Base-by-base conservation (phyloP, 345 rosid genomes). In the Populus deltoides region DNA sequence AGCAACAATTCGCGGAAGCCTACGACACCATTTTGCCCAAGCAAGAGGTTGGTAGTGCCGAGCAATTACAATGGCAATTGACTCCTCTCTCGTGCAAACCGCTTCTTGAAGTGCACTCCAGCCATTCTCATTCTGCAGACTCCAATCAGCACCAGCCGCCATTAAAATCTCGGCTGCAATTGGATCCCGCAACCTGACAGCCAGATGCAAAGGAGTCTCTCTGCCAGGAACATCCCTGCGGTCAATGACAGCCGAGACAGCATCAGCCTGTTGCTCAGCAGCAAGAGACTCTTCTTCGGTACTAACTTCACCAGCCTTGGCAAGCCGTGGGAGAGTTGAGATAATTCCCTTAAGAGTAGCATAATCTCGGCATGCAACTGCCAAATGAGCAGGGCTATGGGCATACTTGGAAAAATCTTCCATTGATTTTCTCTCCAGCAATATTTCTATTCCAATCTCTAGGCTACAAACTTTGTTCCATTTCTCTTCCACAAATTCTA, bases 71-170 rank as follows among this genome's bases (percentile, higher is more conserved):
- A 94, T 85, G 41, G 99, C 97, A 12, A 97, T 94, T 0, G 91
- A 83, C 79, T 97, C 99, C 85, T 97, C 99, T 74, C 97, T 88
- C 31, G 94, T 90, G 83, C 99, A 97, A n/a, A 97, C 97, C 0
- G 99, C 98, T 89, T 96, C 99, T 81, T 96, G 98, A 70, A 96
- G 87, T 18, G 98, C 99, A 78, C 97, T 96, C 99, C 99, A 97
- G 49, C 99, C 99, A 80, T 93, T 89, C 85, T 97, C 99, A 82
- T 97, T 97, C 85, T 94, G 99, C 77, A 97, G 88, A 78, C 97
- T 94, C 99, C 98, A 94, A 85, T 97, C 99, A 1, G 97, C 99
- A 73, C 98, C 98, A 39, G 97, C 93, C 0, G 90, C 84, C 98
- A 94, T 92, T 80, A 96, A 71, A 81, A 96, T 90, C 87, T 96